Conservation (phyloP, 2,329 filamentous ascomycete genomes). For the Sporothrix protearum region DNA sequence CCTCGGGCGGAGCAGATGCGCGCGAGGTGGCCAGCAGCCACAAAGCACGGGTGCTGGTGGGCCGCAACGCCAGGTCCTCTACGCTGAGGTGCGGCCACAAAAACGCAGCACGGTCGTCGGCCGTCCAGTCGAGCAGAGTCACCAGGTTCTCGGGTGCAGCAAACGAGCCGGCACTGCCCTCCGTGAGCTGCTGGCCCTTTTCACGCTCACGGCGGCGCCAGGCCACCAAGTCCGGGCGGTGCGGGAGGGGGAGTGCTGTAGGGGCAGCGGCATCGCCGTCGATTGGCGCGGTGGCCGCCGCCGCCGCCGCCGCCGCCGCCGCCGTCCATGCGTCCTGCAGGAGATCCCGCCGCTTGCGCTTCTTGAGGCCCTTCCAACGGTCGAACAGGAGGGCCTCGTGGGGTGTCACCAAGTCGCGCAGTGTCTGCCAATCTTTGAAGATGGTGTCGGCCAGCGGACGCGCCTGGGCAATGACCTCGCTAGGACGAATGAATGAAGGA, state of each 20-base stretch:
- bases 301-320: not conserved
- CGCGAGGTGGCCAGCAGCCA: conserved; percentile 21
- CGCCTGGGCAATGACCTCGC: conserved; percentile 23
- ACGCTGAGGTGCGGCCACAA: conserved; percentile 27
- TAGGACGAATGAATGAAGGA: conserved; percentile 27
- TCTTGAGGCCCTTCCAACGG: conserved; percentile 24
- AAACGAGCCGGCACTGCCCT: not conserved
- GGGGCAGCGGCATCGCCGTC: not conserved
- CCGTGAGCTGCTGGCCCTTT: not conserved
- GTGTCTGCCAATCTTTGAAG: conserved; percentile 20
- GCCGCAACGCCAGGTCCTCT: conserved; percentile 18
- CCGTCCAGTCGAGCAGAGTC: conserved; percentile 19
- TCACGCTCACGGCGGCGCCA: conserved; percentile 23
- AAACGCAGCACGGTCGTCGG: conserved; percentile 24
- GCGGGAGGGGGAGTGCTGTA: conserved; percentile 7
- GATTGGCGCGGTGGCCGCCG: not conserved
- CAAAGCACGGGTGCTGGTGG: conserved; percentile 17
- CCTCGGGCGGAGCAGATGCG: conserved; percentile 13
- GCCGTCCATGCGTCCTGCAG: conserved; percentile 17
- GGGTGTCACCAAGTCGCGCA: not conserved
- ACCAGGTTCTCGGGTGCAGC: conserved; percentile 7
- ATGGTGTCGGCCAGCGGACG: conserved; percentile 20
- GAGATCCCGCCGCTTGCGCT: conserved; percentile 24
- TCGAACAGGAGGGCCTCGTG: conserved; percentile 9
- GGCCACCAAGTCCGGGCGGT: conserved; percentile 25